These are phyloP conservation scores for Trypethelium eluteriae DNA, from an alignment of 495 filamentous ascomycete species.

Conservation along the genomic window DNA sequence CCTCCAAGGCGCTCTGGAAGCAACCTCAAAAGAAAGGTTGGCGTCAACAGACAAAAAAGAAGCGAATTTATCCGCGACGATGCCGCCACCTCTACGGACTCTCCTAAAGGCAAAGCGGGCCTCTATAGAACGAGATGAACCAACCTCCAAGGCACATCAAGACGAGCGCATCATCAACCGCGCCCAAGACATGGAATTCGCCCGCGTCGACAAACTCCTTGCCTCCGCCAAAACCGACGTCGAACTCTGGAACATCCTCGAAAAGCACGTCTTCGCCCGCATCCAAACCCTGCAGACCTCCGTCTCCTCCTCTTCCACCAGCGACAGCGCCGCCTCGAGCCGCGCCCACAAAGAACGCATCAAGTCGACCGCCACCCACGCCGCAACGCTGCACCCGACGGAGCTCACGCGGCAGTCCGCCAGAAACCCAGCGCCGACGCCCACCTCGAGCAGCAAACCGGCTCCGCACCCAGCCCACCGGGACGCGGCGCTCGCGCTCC, in stretches of 20 bases:
- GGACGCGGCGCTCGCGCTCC: slow-evolving; percentile 39
- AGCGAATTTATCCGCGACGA: not conserved
- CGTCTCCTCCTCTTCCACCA: not conserved
- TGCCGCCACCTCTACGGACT: not conserved
- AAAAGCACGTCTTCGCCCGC: slow-evolving; percentile 48
- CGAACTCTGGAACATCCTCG: slow-evolving; percentile 64
- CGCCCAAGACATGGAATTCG: slow-evolving; percentile 18
- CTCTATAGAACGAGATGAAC: not conserved
- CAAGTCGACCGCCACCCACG: slow-evolving; percentile 3
- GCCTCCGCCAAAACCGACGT: slow-evolving; percentile 50
- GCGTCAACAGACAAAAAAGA: not conserved
- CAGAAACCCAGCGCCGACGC: not conserved
- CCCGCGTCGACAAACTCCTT: slow-evolving; percentile 43
- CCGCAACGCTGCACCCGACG: not conserved
- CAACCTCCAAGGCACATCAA: not conserved
- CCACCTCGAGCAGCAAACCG: slow-evolving; percentile 17
- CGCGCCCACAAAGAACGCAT: not conserved
- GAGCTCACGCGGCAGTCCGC: not conserved
- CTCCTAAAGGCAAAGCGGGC: not conserved
- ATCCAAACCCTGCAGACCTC: slow-evolving; percentile 27
- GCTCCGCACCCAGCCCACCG: not conserved
- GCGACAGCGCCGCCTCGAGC: slow-evolving; percentile 23
- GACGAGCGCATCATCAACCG: slow-evolving; percentile 7
- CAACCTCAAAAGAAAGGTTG: not conserved
- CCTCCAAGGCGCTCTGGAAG: not conserved